Percentiles rank a stretch among this genome's conserved stretches.
phyloP scores from a whole-genome alignment of 345 rosid species.

The Turritis glabra region DNA sequence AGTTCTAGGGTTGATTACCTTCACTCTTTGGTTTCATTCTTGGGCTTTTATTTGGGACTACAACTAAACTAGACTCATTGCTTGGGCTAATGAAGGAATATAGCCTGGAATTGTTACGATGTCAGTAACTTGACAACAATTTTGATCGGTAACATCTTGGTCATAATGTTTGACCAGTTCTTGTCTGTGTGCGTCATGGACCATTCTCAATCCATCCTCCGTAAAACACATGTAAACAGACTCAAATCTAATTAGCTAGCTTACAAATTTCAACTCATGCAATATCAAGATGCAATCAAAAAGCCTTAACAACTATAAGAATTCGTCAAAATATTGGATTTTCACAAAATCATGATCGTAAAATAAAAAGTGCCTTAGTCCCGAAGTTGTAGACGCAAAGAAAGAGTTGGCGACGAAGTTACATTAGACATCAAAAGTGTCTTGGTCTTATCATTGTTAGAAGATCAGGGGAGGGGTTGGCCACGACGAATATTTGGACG shows the following conservation, averaged over 20 bases:
- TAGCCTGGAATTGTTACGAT: background rate
- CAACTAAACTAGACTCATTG: background rate
- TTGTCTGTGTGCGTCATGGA: background rate
- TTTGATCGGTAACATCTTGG: background rate
- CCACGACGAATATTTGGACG: too few relatives aligned
- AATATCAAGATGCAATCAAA: background rate
- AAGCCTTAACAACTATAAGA: background rate
- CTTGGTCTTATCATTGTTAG: too few relatives aligned
- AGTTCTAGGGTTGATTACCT: too few relatives aligned
- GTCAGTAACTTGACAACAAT: background rate
- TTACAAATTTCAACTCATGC: background rate
- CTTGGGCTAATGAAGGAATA: background rate
- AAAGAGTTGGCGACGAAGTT: too few relatives aligned
- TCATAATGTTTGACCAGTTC: background rate
- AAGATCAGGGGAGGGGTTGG: too few relatives aligned
- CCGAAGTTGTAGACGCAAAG: too few relatives aligned
- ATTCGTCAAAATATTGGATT: too few relatives aligned
- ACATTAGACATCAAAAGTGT: too few relatives aligned
- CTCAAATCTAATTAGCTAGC: background rate
- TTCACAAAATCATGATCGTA: too few relatives aligned
- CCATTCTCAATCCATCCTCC: background rate
- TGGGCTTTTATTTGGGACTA: background rate
- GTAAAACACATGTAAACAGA: background rate
- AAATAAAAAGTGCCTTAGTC: too few relatives aligned
- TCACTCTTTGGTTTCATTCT: too few relatives aligned